Conservation (phyloP, 2,329 filamentous ascomycete genomes). For the Mycosphaerella sp. region DNA sequence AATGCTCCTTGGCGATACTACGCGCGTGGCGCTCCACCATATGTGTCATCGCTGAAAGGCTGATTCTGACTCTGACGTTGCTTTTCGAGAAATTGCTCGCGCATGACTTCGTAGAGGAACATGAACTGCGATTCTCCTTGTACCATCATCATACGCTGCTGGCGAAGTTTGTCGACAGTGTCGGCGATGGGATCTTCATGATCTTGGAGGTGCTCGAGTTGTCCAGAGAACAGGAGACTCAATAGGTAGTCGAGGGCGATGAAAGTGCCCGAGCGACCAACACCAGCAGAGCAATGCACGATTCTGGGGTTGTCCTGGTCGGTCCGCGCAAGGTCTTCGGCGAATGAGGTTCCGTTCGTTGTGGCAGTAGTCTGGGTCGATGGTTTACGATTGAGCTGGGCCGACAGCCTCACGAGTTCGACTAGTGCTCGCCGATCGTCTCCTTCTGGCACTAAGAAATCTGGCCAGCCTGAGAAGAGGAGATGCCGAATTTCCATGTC, state of each 20-base stretch:
- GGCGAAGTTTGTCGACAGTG: slow-evolving; percentile 71
- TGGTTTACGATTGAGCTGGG: slow-evolving; percentile 45
- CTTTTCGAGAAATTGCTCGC: slow-evolving; percentile 51
- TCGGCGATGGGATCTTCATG: slow-evolving; percentile 65
- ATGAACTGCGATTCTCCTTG: slow-evolving; percentile 77
- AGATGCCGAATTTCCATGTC: slow-evolving; percentile 73
- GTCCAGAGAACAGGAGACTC: slow-evolving; percentile 70
- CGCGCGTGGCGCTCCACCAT: slow-evolving; percentile 5
- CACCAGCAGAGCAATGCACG: slow-evolving; percentile 69
- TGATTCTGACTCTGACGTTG: neutral
- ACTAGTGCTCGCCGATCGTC: slow-evolving; percentile 63
- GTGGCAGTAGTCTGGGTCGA: slow-evolving; percentile 13
- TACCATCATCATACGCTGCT: slow-evolving; percentile 93
- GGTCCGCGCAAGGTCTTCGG: slow-evolving; percentile 28
- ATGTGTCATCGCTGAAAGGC: neutral
- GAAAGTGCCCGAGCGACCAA: slow-evolving; percentile 90
- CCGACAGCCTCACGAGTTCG: slow-evolving; percentile 62
- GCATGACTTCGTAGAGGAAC: slow-evolving; percentile 83
- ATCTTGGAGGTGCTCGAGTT: slow-evolving; percentile 47
- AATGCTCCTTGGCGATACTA: neutral
- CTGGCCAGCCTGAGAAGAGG: slow-evolving; percentile 81
- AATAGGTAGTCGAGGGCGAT: slow-evolving; percentile 92
- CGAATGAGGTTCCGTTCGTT: slow-evolving; percentile 19
- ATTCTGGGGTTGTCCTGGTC: slow-evolving; percentile 62
- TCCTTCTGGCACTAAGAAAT: slow-evolving; percentile 73